These are phyloP conservation scores for Aureobasidium musti DNA, from an alignment of 2,329 filamentous ascomycete species.

Conservation along the genomic window DNA sequence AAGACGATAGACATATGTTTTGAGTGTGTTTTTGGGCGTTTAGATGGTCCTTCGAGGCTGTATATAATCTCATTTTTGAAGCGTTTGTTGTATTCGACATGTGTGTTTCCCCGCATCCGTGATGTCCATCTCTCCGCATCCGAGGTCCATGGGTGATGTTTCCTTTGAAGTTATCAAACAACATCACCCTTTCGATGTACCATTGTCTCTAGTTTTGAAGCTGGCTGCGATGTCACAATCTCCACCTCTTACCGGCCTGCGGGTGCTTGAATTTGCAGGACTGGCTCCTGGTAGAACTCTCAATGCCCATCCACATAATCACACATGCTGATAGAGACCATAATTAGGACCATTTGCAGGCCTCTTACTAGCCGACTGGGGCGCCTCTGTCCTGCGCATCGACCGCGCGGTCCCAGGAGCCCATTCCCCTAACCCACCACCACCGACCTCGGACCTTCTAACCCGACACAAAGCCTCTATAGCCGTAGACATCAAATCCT, in stretches of 20 bases:
- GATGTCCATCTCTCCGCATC: slow-evolving; percentile 3
- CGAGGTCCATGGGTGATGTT: neutral
- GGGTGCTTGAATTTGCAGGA: slow-evolving; percentile 67
- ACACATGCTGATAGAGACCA: slow-evolving; percentile 16
- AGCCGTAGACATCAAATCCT: slow-evolving; percentile 73
- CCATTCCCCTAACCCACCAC: slow-evolving; percentile 38
- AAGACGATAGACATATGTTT: slow-evolving; percentile 18
- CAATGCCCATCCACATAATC: slow-evolving; percentile 2
- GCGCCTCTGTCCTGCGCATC: slow-evolving; percentile 82
- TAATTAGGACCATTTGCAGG: slow-evolving; percentile 77
- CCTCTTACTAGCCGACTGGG: slow-evolving; percentile 84
- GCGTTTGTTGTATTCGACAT: slow-evolving; percentile 16
- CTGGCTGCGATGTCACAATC: slow-evolving; percentile 29
- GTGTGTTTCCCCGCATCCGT: slow-evolving; percentile 22
- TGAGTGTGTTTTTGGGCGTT: slow-evolving; percentile 16
- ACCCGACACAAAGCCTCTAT: slow-evolving; percentile 80
- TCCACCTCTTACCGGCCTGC: slow-evolving; percentile 58
- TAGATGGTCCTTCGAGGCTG: slow-evolving; percentile 21
- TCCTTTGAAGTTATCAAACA: neutral
- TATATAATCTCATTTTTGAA: slow-evolving; percentile 24
- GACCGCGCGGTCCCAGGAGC: slow-evolving; percentile 60
- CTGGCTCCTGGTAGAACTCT: slow-evolving; percentile 56
- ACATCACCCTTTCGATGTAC: neutral
- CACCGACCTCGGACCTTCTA: slow-evolving; percentile 67
- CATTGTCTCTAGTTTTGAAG: neutral